Percentiles rank a stretch among this genome's conserved stretches.
phyloP scores from a whole-genome alignment of 225 moss, liverwort and hornwort species.

The Sphagnum tenellum region DNA sequence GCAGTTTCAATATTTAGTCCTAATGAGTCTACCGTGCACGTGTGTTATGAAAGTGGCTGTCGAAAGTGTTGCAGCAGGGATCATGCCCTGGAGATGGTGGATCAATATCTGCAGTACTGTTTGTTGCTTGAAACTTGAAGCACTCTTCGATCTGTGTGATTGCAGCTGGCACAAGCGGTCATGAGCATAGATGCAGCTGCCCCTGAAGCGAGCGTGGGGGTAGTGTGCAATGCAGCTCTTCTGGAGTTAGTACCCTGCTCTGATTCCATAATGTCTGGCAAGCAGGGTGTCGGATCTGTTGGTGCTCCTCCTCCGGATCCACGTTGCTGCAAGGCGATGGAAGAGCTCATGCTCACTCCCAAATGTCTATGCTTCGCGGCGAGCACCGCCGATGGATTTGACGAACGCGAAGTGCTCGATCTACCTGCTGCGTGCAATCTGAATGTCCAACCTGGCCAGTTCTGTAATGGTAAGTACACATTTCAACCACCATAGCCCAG shows the following conservation, averaged over 20 bases:
- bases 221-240: conserved; percentile 25
- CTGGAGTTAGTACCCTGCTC: conserved; percentile 26
- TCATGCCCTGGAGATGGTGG: too few relatives aligned
- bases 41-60: too few relatives aligned
- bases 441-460: conserved; percentile 11
- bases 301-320: conserved; percentile 15
- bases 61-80: too few relatives aligned
- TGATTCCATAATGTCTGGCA: conserved; percentile 16
- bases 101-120: too few relatives aligned
- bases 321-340: conserved; percentile 40
- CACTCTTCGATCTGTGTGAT: too few relatives aligned
- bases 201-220: conserved; percentile 15
- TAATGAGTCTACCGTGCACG: too few relatives aligned
- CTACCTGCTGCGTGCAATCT: conserved; percentile 24
- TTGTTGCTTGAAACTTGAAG: too few relatives aligned
- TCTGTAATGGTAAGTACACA: conserved; percentile 16
- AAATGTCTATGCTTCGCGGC: conserved; percentile 47
- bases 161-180: too few relatives aligned
- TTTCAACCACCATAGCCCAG: too few relatives aligned
- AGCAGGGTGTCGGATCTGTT: too few relatives aligned
- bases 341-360: conserved; percentile 42
- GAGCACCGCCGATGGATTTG: conserved; percentile 20
- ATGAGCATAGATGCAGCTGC: not conserved
- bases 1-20: too few relatives aligned
- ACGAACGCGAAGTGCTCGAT: conserved; percentile 26